phyloP scores from a whole-genome alignment of 2,329 filamentous ascomycete species.

The Stenocarpella maydis region DNA sequence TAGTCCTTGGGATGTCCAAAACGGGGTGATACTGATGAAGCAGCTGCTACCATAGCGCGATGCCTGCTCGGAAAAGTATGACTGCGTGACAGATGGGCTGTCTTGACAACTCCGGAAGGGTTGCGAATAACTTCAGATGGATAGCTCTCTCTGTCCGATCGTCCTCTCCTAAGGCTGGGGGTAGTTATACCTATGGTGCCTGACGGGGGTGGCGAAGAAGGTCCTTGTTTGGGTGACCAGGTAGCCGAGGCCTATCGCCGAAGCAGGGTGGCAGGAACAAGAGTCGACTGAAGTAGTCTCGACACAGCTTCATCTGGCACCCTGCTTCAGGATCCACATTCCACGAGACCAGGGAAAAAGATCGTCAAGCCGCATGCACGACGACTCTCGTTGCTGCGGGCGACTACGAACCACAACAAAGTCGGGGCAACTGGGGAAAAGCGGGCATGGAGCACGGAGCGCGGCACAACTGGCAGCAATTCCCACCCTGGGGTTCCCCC shows the following conservation, averaged over 20 bases:
- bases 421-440: slow-evolving; percentile 32
- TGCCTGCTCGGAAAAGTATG: slow-evolving; percentile 29
- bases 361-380: slow-evolving; percentile 32
- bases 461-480: slow-evolving; percentile 24
- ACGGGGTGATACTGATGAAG: slow-evolving; percentile 25
- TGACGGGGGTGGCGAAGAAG: slow-evolving; percentile 28
- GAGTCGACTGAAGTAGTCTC: slow-evolving; percentile 30
- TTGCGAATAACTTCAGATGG: slow-evolving; percentile 31
- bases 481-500: slow-evolving; percentile 4
- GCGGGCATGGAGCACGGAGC: slow-evolving; percentile 16
- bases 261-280: slow-evolving; percentile 33
- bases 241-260: slow-evolving; percentile 32
- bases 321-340: slow-evolving; percentile 36
- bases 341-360: slow-evolving; percentile 34
- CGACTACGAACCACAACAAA: slow-evolving; percentile 23
- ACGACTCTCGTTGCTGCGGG: slow-evolving; percentile 26
- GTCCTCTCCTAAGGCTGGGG: slow-evolving; percentile 25
- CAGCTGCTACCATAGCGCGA: slow-evolving; percentile 31
- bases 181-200: slow-evolving; percentile 33
- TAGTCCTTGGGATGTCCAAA: slow-evolving; percentile 26
- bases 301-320: slow-evolving; percentile 30
- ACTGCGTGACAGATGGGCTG: slow-evolving; percentile 27
- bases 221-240: slow-evolving; percentile 30
- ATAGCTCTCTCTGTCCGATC: not conserved
- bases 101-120: slow-evolving; percentile 29